phyloP scores from a whole-genome alignment of 805 yeast species.

The Zygosaccharomyces siamensis region DNA sequence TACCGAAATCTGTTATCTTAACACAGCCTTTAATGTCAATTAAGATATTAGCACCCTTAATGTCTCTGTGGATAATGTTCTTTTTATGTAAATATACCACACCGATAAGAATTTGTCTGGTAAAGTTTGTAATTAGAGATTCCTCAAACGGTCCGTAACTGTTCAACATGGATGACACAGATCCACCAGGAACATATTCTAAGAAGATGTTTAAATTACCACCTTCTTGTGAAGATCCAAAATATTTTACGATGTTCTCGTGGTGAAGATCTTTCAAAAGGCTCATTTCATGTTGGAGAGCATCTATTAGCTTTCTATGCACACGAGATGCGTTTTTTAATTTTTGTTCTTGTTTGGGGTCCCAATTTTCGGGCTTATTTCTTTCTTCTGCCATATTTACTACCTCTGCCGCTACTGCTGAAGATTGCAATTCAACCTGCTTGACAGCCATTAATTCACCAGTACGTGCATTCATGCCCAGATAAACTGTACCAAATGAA shows the following conservation, averaged over 20 bases:
- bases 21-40: conserved; percentile 78
- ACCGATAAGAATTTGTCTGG: conserved; percentile 72
- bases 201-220: conserved; percentile 70
- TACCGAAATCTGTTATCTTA: conserved; percentile 83
- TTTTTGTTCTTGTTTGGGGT: conserved; percentile 20
- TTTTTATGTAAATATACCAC: conserved; percentile 67
- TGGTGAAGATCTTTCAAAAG: conserved; percentile 76
- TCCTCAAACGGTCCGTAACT: conserved; percentile 81
- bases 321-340: conserved; percentile 27
- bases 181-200: conserved; percentile 71
- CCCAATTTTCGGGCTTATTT: conserved; percentile 17
- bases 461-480: conserved; percentile 86
- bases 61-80: conserved; percentile 79
- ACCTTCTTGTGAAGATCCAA: conserved; percentile 79
- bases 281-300: conserved; percentile 75
- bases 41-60: conserved; percentile 82
- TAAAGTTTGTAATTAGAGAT: conserved; percentile 64
- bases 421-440: conserved; percentile 69
- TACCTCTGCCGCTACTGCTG: conserved; percentile 35
- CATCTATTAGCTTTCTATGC: conserved; percentile 62
- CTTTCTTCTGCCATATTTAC: conserved; percentile 14
- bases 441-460: conserved; percentile 98
- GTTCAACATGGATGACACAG: conserved; percentile 62
- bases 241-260: conserved; percentile 86
- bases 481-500: conserved; percentile 86